Conservation (phyloP, 441 rosid genomes). For the Viola pubescens region DNA sequence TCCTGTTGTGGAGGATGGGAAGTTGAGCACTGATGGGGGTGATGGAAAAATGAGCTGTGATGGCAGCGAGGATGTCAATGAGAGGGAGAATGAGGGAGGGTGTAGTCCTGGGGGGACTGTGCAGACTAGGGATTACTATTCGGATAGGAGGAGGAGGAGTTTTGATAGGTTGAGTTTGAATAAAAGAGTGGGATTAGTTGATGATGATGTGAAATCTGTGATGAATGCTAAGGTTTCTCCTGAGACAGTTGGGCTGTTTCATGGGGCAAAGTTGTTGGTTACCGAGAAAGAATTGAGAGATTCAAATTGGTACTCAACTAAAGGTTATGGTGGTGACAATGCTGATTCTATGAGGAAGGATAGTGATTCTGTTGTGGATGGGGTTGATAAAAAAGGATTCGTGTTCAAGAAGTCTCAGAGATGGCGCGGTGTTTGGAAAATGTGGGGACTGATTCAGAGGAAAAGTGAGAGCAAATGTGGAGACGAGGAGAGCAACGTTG, state of each 20-base stretch:
- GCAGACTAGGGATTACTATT: conserved; percentile 83
- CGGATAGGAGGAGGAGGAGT: conserved; percentile 70
- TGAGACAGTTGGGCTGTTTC: conserved; percentile 59
- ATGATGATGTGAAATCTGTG: conserved; percentile 63
- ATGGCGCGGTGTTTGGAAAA: conserved; percentile 72
- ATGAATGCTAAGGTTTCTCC: conserved; percentile 73
- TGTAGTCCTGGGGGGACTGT: conserved; percentile 74
- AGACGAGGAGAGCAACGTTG: conserved; percentile 56
- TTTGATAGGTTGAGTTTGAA: conserved; percentile 64
- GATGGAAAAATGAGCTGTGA: conserved; percentile 56
- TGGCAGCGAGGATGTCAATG: conserved; percentile 46
- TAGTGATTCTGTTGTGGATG: conserved; percentile 45
- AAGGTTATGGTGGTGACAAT: conserved; percentile 41
- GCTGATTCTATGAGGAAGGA: conserved; percentile 42
- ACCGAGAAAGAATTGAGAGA: conserved; percentile 63
- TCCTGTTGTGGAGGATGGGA: conserved; percentile 66
- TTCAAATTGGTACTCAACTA: conserved; percentile 57
- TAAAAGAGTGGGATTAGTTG: conserved; percentile 59
- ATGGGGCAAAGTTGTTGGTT: conserved; percentile 65
- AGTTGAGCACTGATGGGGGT: conserved; percentile 57
- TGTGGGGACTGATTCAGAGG: conserved; percentile 69
- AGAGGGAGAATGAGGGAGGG: conserved; percentile 32
- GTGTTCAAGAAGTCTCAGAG: conserved; percentile 51
- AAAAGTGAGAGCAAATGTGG: conserved; percentile 60
- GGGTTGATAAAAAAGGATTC: conserved; percentile 23